Evolutionary conservation across 306 rosid genomes (phyloP), one percentile per base, ranked within the genome.

Genomic region (Herpetospermum pedunculosum): DNA sequence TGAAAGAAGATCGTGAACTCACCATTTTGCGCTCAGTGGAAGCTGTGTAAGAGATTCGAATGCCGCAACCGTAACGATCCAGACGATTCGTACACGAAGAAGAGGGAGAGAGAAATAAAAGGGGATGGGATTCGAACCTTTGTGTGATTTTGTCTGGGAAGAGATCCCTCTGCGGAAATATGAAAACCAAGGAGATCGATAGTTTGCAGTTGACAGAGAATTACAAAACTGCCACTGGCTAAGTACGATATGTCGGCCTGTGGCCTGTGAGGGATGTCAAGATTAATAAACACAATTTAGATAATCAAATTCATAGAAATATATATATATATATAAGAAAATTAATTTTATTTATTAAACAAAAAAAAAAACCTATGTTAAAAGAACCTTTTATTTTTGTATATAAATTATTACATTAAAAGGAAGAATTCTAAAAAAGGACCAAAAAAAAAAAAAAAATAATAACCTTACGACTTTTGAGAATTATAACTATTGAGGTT

Each of bases 1-100:
- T 52, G 59, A 64, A 79, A 79, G 32, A 73, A 76, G 79, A 73
- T 75, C 83, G 7, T 58, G 73, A 77, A 79, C 86, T 89, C 77
- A 91, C 99, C 97, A 94, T 94, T 88, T 63, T 84, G 76, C n/a
- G 81, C 72, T 76, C 69, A 58, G 60, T 32, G 35, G 80, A 65
- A 86, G 70, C 81, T 83, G 63, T 65, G 77, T 60, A 76, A 49
- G 83, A 73, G 70, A 76, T 79, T 73, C 50, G 77, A 78, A 76
- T 75, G 32, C 77, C 71, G 62, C 71, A 86, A 58, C 57, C 80
- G 79, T 18, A 46, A 72, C 76, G 84, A 89, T 84, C 74, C 52
- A 70, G 74, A 65, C 67, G 77, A 81, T 78, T 72, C 84, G 76
- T 72, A 77, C 83, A 79, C 73, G 55, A 82, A 47, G 55, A 82